Conservation (phyloP, 139 green algal genomes). For the Choricystis sp. region DNA sequence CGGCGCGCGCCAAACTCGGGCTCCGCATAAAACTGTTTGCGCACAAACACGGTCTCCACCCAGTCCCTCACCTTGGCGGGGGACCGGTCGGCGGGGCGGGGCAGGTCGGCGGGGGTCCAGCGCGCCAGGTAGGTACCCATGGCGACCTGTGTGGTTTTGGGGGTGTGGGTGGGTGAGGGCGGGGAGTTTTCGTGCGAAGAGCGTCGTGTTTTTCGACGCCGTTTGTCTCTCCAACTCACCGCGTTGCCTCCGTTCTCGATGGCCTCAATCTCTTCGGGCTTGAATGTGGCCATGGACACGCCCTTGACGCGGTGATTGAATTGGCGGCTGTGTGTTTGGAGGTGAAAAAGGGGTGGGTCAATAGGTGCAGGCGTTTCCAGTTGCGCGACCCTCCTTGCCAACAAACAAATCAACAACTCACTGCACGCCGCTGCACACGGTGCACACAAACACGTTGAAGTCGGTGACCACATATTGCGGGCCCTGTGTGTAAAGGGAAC, state of each 20-base stretch:
- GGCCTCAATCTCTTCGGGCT: conserved; percentile 41
- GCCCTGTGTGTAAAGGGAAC: no score
- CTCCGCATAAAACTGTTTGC: conserved; percentile 18
- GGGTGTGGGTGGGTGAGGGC: background rate
- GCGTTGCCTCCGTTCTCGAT: conserved; percentile 49
- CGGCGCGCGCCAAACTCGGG: background rate
- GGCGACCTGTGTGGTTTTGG: background rate
- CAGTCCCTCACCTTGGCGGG: conserved; percentile 16
- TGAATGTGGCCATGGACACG: conserved; percentile 58
- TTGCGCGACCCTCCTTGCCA: no score
- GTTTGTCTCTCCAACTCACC: conserved; percentile 21
- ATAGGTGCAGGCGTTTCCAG: no score
- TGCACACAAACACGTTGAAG: conserved; percentile 64
- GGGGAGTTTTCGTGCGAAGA: no score
- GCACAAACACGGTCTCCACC: conserved; percentile 25
- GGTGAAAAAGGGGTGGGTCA: no score
- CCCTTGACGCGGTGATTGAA: conserved; percentile 64
- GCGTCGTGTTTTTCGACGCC: background rate
- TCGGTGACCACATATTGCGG: conserved; percentile 57
- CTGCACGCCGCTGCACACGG: conserved; percentile 55
- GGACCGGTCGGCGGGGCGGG: conserved; percentile 19
- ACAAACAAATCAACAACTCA: conserved; percentile 35
- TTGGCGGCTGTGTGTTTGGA: conserved; percentile 39
- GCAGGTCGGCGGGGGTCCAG: conserved; percentile 15
- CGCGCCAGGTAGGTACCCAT: conserved; percentile 17